Conservation (phyloP, 371 early-diverging fungal species). For the Encephalitozoon intestinalis region DNA sequence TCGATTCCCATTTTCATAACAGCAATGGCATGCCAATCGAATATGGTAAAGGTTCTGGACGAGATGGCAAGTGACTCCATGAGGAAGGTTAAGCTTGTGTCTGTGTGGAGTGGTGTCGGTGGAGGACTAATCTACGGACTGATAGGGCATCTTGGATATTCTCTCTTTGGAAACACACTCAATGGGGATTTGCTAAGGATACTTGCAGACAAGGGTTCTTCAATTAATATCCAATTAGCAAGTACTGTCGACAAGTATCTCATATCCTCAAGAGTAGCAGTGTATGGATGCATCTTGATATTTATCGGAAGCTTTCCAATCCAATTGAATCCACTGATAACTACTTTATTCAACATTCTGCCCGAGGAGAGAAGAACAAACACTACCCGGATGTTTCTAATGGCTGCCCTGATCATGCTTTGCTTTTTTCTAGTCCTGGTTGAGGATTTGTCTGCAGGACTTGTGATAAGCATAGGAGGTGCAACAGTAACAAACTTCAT, state of each 20-base stretch:
- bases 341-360: constrained; percentile 3
- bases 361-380: not conserved
- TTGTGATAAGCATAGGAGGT: not conserved
- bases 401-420: not conserved
- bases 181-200: not conserved
- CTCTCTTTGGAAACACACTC: not conserved
- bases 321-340: constrained; percentile 4
- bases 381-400: not conserved
- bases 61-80: constrained; percentile 31
- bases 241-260: not conserved
- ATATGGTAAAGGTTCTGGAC: constrained; percentile 52
- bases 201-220: not conserved
- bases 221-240: not conserved
- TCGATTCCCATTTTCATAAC: constrained; percentile 29
- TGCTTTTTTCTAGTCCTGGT: not conserved
- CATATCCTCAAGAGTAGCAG: not conserved
- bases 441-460: not conserved
- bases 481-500: constrained; percentile 3
- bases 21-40: constrained; percentile 56
- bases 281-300: constrained; percentile 8
- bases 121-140: constrained; percentile 42
- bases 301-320: constrained; percentile 14
- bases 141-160: constrained; percentile 51
- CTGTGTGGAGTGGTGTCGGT: not conserved
- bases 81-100: constrained; percentile 29